phyloP scores from a whole-genome alignment of 768 basidiomycete genomes.

The Gymnopilus junonius region DNA sequence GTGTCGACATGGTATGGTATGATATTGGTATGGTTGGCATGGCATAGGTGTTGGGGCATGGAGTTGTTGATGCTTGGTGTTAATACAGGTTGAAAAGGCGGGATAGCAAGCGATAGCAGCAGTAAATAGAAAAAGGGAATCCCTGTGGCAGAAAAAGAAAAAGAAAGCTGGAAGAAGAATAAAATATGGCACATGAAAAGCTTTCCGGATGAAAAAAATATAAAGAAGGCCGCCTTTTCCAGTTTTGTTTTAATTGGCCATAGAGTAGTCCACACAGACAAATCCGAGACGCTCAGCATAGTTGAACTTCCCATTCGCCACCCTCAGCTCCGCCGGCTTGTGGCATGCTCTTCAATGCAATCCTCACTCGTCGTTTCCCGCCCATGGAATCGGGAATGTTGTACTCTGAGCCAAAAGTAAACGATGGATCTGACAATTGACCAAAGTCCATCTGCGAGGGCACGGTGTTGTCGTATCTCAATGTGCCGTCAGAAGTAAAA shows the following conservation, averaged over 20 bases:
- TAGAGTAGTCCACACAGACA: slow-evolving; percentile 1
- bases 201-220: slow-evolving; percentile 5
- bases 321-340: slow-evolving; percentile 60
- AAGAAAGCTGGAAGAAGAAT: slow-evolving; percentile 4
- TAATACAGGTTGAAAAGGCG: slow-evolving; percentile 12
- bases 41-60: slow-evolving; percentile 9
- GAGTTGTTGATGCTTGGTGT: slow-evolving; percentile 5
- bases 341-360: slow-evolving; percentile 69
- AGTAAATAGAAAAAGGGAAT: slow-evolving; percentile 8
- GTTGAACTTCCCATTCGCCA: slow-evolving; percentile 81
- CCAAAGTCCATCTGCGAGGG: slow-evolving; percentile 33
- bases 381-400: slow-evolving; percentile 36
- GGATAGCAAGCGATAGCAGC: slow-evolving; percentile 16
- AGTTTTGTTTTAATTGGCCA: not conserved
- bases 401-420: slow-evolving; percentile 43
- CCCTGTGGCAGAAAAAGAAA: slow-evolving; percentile 6
- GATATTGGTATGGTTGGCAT: slow-evolving; percentile 3
- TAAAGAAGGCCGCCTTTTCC: slow-evolving; percentile 8
- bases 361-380: slow-evolving; percentile 61
- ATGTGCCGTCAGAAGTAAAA: slow-evolving; percentile 37
- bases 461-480: slow-evolving; percentile 36
- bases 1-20: slow-evolving; percentile 5
- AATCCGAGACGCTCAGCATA: slow-evolving; percentile 48
- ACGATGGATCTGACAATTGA: slow-evolving; percentile 30
- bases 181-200: slow-evolving; percentile 2